Evolutionary conservation across 2,329 filamentous ascomycete genomes (phyloP).

Genomic region (Sporothrix pseudoabietina): DNA sequence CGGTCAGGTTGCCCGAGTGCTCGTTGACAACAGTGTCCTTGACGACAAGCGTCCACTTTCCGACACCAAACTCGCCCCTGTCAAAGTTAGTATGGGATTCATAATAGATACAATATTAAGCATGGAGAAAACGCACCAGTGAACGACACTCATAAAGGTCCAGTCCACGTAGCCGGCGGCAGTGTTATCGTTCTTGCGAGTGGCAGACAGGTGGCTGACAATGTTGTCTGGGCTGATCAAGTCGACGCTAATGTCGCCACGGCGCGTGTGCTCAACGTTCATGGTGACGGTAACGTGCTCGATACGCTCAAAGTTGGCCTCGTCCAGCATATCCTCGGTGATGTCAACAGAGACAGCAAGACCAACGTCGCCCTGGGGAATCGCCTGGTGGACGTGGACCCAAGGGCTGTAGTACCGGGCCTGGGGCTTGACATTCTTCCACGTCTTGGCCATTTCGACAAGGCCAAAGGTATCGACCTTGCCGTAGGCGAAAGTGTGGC

Average conservation of each 20-base stretch:
- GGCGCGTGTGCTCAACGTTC: slow-evolving; percentile 85
- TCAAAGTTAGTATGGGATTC: slow-evolving; percentile 39
- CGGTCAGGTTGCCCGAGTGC: slow-evolving; percentile 74
- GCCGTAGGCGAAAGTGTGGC: slow-evolving; percentile 93
- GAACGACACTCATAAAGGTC: slow-evolving; percentile 98
- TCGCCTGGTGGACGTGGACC: slow-evolving; percentile 82
- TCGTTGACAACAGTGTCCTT: slow-evolving; percentile 81
- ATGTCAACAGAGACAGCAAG: slow-evolving; percentile 80
- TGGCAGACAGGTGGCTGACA: slow-evolving; percentile 78
- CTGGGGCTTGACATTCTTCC: slow-evolving; percentile 89
- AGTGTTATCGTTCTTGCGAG: slow-evolving; percentile 69
- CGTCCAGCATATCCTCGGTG: slow-evolving; percentile 75
- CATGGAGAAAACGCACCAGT: slow-evolving; percentile 68
- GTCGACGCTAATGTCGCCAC: slow-evolving; percentile 91
- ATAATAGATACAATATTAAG: neutral
- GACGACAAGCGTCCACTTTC: slow-evolving; percentile 88
- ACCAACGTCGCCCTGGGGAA: slow-evolving; percentile 83
- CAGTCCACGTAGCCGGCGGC: slow-evolving; percentile 80
- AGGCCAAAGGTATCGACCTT: slow-evolving; percentile 88
- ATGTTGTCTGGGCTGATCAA: slow-evolving; percentile 81
- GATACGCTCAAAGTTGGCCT: slow-evolving; percentile 80
- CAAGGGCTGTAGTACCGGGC: slow-evolving; percentile 93
- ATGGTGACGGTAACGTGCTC: slow-evolving; percentile 98
- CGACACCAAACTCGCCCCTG: slow-evolving; percentile 84
- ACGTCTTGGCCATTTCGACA: slow-evolving; percentile 82